Conservation (phyloP, 1,284 basidiomycete genomes). For the Ustilago loliicola region DNA sequence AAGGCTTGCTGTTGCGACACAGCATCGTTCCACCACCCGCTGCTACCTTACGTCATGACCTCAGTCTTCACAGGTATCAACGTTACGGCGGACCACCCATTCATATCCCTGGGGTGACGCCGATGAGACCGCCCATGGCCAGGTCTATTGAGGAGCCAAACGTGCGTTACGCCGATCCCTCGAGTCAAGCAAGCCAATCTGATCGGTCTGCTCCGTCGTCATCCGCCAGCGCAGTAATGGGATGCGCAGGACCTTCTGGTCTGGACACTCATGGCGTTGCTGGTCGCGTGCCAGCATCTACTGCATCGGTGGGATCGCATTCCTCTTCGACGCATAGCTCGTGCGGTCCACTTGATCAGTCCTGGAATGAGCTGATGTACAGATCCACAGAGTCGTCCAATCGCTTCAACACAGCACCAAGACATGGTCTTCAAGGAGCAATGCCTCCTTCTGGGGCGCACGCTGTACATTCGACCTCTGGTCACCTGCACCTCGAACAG, state of each 20-base stretch:
- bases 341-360: not conserved
- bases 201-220: not conserved
- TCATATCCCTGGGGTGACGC: constrained; percentile 33
- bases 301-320: not conserved
- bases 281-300: not conserved
- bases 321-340: not conserved
- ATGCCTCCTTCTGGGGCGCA: not conserved
- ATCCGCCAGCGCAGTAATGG: not conserved
- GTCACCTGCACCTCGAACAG: not conserved
- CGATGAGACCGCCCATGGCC: constrained; percentile 1
- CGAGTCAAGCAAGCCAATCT: not conserved
- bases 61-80: constrained; percentile 29
- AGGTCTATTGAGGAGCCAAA: not conserved
- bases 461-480: not conserved
- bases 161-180: not conserved
- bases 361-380: not conserved
- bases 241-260: not conserved
- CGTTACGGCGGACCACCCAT: constrained; percentile 31
- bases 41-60: constrained; percentile 22
- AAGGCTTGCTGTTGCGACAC: constrained; percentile 22
- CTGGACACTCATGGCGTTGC: not conserved
- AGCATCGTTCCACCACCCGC: constrained; percentile 23
- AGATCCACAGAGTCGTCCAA: not conserved
- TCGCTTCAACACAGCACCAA: not conserved
- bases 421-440: not conserved